Evolutionary conservation across 352 stramenopile genomes (phyloP), one percentile per base, ranked within the genome.

Genomic region (Aphanomyces euteiches): DNA sequence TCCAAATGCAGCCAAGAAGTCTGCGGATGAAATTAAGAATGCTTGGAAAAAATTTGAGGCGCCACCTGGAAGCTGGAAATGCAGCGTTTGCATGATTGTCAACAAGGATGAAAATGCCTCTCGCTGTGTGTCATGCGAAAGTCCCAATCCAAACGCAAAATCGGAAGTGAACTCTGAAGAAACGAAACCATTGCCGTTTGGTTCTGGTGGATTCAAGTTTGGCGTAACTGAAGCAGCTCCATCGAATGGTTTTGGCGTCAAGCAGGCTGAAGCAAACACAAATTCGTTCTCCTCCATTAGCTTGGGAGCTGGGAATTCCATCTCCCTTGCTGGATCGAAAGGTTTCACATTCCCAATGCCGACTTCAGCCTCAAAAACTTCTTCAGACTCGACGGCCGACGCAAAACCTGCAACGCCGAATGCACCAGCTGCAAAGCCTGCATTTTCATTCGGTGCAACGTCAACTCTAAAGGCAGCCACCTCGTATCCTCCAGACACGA

Each of bases 101-200:
- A 61, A 61, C 54, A 28, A 28, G 1, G 54, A 61, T n/a, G 54
- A 7, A 7, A 34, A 81, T 12, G 79, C 78, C 12, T 40, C 66
- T 37, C 81, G 82, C 57, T 88, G 82, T 38, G 74, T 45, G 3
- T 73, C 82, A 19, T 90, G 82, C 60, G 79, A 84, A 41, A 77
- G 72, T 50, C 53, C 75, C 37, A 88, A 87, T 40, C 40, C 78
- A 79, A 54, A 72, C 41, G 28, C 28, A 7, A 17, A 21, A 21
- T 10, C 15, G 10, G 7, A 8, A 48, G 8, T 37, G 10, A 37
- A 12, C 1, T 8, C 43, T 50, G 21, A 19, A 38, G n/a, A 28
- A 61, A 61, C 54, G 28, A 3, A 45, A 17, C 21, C 28, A 28
- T 10, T 17, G 7, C 2, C 4, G 66, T 57, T 65, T 47, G 64